A percentile compares a stretch with the other conserved stretches of the same genome.
Conservation (phyloP, 176 grass and related monocot species). For the Raddia distichophylla region DNA sequence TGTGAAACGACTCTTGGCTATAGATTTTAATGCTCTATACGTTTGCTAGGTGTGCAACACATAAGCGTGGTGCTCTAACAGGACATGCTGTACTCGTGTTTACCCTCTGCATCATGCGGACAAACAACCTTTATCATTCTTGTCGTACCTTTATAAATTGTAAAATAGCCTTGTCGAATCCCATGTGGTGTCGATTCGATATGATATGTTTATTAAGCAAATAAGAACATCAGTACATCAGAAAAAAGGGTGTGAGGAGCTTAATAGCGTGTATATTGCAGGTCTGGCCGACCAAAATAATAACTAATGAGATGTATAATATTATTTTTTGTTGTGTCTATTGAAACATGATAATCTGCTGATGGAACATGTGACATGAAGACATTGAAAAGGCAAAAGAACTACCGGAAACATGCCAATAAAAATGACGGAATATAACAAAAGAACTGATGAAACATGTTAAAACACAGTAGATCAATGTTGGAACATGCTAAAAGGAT, state of each 20-base stretch:
- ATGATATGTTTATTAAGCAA: neutral
- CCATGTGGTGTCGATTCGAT: neutral
- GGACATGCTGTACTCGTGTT: constrained; percentile 27
- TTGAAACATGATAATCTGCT: too few species aligned
- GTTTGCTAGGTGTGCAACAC: constrained; percentile 26
- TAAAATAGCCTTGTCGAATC: neutral
- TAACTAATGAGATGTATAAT: neutral
- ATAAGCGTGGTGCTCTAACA: constrained; percentile 5
- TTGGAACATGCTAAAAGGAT: too few species aligned
- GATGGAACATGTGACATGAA: too few species aligned
- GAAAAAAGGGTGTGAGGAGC: neutral
- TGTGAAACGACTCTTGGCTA: neutral
- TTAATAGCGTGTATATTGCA: neutral
- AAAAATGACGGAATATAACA: too few species aligned
- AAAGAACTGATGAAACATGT: too few species aligned
- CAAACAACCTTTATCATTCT: neutral
- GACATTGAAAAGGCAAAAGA: too few species aligned
- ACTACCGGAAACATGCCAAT: too few species aligned
- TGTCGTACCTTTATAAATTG: neutral
- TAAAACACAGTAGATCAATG: too few species aligned
- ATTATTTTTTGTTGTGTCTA: too few species aligned
- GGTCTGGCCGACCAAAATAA: neutral
- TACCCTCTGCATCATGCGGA: constrained; percentile 5
- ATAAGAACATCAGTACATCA: neutral
- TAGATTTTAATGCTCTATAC: constrained; percentile 2